These are phyloP conservation scores for Carex sylvatica DNA, from an alignment of 202 grass and related monocot species.

Conservation along the genomic window DNA sequence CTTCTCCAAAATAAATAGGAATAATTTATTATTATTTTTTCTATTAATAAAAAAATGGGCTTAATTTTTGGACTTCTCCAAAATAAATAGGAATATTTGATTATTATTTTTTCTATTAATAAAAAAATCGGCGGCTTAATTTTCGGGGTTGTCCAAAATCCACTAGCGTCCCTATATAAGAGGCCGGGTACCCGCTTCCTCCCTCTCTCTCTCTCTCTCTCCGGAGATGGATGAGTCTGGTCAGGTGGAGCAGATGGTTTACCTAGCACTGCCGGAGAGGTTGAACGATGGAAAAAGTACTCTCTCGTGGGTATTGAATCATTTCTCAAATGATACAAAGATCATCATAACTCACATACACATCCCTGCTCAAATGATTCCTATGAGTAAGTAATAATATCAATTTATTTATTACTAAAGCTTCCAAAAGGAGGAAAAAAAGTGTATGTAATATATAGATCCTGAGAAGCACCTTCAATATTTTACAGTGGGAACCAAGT, in stretches of 20 bases:
- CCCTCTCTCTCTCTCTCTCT: no score
- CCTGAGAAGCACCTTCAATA: neutral
- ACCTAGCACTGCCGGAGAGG: conserved; percentile 54
- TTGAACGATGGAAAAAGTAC: conserved; percentile 43
- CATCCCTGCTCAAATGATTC: conserved; percentile 18
- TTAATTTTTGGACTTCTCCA: neutral
- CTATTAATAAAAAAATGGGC: no score
- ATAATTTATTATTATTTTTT: no score
- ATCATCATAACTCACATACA: conserved; percentile 48
- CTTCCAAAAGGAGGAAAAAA: neutral
- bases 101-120: no score
- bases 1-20: no score
- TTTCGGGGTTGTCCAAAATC: no score
- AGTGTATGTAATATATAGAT: neutral
- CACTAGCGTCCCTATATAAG: no score
- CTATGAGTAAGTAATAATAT: conserved; percentile 11
- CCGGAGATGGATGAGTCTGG: conserved; percentile 12
- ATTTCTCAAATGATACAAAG: conserved; percentile 1
- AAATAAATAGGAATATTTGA: neutral
- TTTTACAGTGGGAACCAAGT: conserved; percentile 2
- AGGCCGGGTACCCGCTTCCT: no score
- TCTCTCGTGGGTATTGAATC: conserved; percentile 51
- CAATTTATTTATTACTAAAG: neutral
- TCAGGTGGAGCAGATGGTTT: conserved; percentile 31
- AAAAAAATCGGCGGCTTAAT: no score